Conservation (phyloP, 2,329 filamentous ascomycete species). For the Tolypocladium tropicale region DNA sequence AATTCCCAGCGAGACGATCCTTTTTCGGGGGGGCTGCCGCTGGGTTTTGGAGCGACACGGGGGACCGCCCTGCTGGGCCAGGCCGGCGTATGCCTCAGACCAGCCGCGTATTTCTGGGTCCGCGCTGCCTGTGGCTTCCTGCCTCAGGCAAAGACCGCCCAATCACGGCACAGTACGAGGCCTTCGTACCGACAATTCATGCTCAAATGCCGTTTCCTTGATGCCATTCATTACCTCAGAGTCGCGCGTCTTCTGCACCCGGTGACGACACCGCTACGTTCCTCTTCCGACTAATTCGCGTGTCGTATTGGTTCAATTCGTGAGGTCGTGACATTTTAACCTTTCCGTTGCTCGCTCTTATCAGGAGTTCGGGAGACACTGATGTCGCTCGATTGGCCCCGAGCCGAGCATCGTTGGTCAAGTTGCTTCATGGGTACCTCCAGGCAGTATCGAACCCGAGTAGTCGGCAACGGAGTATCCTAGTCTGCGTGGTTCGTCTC, state of each 20-base stretch:
- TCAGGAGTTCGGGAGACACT: not conserved
- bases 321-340: not conserved
- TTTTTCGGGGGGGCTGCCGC: not conserved
- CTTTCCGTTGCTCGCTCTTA: too few species aligned
- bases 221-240: not conserved
- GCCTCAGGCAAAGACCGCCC: constrained; percentile 9
- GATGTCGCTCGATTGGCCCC: not conserved
- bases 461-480: not conserved
- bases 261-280: not conserved
- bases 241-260: not conserved
- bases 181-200: not conserved
- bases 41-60: not conserved
- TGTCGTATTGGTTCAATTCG: not conserved
- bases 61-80: not conserved
- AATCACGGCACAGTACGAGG: not conserved
- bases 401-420: too few species aligned
- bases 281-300: not conserved
- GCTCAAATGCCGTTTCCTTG: not conserved
- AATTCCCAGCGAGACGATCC: not conserved
- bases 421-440: too few species aligned
- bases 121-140: constrained; percentile 4
- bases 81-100: constrained; percentile 14
- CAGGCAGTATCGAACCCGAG: too few species aligned
- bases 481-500: not conserved
- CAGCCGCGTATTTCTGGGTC: constrained; percentile 15